phyloP scores from a whole-genome alignment of 139 green algal species.

The Yamagishiella unicocca region DNA sequence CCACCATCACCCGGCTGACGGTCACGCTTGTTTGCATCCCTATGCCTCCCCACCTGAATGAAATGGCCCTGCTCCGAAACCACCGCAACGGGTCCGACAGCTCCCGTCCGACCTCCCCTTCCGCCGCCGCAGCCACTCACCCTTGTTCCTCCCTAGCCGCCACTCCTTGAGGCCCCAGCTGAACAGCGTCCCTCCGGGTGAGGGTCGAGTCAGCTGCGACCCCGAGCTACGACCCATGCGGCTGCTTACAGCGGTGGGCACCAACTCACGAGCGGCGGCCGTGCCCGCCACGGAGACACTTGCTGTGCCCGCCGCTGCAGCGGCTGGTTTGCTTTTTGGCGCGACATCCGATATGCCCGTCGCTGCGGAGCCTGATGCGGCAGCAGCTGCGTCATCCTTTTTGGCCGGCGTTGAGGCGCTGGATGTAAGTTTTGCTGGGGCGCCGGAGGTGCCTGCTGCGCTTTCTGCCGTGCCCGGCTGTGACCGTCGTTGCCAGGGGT shows the following conservation, averaged over 20 bases:
- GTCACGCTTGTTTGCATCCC: too few relatives aligned
- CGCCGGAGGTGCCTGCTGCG: too few relatives aligned
- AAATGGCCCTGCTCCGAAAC: too few relatives aligned
- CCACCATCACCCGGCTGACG: too few relatives aligned
- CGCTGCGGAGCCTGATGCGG: too few relatives aligned
- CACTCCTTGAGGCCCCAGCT: conserved; percentile 68
- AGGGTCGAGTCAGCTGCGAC: conserved; percentile 32
- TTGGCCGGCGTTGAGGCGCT: too few relatives aligned
- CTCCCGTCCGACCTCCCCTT: not conserved
- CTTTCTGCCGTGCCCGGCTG: too few relatives aligned
- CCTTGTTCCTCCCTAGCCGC: conserved; percentile 49
- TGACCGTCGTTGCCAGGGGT: too few relatives aligned
- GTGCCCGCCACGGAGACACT: not conserved
- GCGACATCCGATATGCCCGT: not conserved
- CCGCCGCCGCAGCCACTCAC: not conserved
- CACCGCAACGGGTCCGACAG: not conserved
- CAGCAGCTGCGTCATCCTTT: too few relatives aligned
- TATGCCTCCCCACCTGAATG: too few relatives aligned
- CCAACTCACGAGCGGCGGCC: not conserved
- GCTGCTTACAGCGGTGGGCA: not conserved
- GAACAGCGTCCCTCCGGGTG: conserved; percentile 58
- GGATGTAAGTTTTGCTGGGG: too few relatives aligned
- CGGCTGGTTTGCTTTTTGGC: not conserved
- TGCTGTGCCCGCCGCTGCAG: not conserved
- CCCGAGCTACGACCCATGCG: conserved; percentile 44